These are phyloP conservation scores for Boletus edulis DNA, from an alignment of 768 basidiomycete genomes.

Conservation along the genomic window DNA sequence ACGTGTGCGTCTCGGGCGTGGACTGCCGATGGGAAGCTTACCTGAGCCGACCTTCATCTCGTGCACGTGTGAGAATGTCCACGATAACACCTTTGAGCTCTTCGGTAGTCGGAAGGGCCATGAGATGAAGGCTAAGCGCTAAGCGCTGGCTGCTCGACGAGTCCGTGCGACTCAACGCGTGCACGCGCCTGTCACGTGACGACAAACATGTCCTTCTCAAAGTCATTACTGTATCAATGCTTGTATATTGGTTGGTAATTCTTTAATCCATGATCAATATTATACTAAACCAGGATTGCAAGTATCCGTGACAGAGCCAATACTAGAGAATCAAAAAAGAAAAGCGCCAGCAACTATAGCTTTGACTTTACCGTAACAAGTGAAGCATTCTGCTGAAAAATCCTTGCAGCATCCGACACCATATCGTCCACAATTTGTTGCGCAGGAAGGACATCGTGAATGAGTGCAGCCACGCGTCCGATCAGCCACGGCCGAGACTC, in stretches of 20 bases:
- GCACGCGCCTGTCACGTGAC: conserved; percentile 14
- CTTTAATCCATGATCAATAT: too few species aligned
- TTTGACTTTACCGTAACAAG: conserved; percentile 46
- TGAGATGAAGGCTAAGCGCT: background rate
- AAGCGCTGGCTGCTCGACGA: background rate
- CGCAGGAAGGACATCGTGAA: conserved; percentile 77
- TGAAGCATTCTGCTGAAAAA: conserved; percentile 41
- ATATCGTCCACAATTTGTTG: conserved; percentile 81
- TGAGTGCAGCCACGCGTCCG: conserved; percentile 75
- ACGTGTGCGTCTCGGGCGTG: background rate
- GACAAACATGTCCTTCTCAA: background rate
- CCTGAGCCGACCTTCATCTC: conserved; percentile 20
- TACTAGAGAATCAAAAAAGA: too few species aligned
- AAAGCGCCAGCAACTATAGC: conserved; percentile 33
- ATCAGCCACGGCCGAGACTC: conserved; percentile 74
- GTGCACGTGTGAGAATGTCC: conserved; percentile 23
- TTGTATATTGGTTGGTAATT: too few species aligned
- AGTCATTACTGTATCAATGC: too few species aligned
- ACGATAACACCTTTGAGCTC: conserved; percentile 19
- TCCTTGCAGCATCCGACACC: conserved; percentile 56
- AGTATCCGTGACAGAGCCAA: too few species aligned
- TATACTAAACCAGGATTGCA: too few species aligned
- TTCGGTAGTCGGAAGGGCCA: conserved; percentile 13
- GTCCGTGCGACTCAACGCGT: background rate
- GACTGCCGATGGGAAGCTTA: background rate